phyloP scores from a whole-genome alignment of 306 rosid genomes.

The Lupinus albus region DNA sequence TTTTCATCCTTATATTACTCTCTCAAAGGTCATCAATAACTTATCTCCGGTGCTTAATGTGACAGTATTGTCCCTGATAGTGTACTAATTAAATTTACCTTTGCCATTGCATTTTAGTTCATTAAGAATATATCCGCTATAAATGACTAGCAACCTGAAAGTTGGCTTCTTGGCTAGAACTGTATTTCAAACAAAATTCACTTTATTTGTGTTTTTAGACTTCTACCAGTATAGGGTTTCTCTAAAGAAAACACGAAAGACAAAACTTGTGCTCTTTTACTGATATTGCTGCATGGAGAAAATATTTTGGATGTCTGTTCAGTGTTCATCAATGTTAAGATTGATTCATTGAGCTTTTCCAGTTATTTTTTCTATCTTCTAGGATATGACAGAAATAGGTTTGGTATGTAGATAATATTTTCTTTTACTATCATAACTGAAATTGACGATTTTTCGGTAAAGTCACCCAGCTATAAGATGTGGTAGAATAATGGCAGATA shows the following conservation, averaged over 20 bases:
- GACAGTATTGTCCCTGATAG: background rate
- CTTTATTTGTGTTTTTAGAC: constrained; percentile 8
- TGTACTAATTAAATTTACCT: constrained; percentile 13
- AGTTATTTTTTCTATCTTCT: background rate
- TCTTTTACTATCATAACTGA: background rate
- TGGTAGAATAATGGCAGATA: constrained; percentile 1
- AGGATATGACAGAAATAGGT: background rate
- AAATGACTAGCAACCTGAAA: constrained; percentile 8
- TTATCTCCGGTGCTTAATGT: constrained; percentile 18
- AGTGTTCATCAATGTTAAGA: background rate
- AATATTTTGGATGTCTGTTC: background rate
- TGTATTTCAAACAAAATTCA: background rate
- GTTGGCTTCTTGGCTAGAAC: constrained; percentile 15
- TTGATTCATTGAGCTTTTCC: background rate
- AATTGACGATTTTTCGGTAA: background rate
- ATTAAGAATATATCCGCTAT: background rate
- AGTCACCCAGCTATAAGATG: constrained; percentile 1
- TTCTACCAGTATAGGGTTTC: background rate
- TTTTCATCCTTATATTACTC: constrained; percentile 8
- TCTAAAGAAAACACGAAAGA: constrained; percentile 25
- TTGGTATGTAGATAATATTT: background rate
- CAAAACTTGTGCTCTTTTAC: constrained; percentile 1
- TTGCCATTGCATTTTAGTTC: constrained; percentile 22
- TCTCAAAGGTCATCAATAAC: background rate
- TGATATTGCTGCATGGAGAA: background rate